Base-by-base conservation (phyloP, 192 early-diverging fungal genomes). In the Geosiphon pyriformis region DNA sequence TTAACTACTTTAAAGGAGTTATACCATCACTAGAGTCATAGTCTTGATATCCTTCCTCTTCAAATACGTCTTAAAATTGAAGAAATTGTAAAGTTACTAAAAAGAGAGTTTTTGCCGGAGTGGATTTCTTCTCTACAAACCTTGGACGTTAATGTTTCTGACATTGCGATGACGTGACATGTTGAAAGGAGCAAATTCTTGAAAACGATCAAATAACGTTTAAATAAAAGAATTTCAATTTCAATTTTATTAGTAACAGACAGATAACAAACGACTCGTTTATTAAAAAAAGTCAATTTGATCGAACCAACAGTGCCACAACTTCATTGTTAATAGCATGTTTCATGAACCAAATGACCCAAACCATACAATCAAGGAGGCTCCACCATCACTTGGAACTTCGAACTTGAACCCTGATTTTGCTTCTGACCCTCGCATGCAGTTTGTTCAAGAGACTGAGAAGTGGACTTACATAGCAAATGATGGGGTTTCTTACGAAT, bases 401-500 rank as follows among this genome's bases (percentile, higher is more conserved):
- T n/a, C n/a, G n/a, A n/a, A n/a, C n/a, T n/a, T n/a, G n/a, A n/a
- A n/a, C n/a, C n/a, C 61, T 2, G 47, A 63, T 4, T 63, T 63
- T 47, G 25, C 29, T 63, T 51, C 26, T 29, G 61, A 63, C 33
- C 48, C 61, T 20, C 46, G 27, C 18, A 63, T 63, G 73, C 78
- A 82, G 15, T 78, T 80, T 49, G 78, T 88, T 22, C 85, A 88
- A 60, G 89, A 90, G 50, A 86, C 88, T 1, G 87, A 83, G 2
- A 85, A 86, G 60, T 92, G 90, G 79, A 82, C 88, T 1, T 93
- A 85, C 53, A 87, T 83, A n/a, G 87, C 85, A 49, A 86, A 88
- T 2, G 89, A 94, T 59, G 88, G 85, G 4, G 63, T 91, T n/a
- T 78, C 86, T 31, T 96, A 88, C 52, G 92, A 96, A 58, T 96